A percentile compares a stretch with the other conserved stretches of the same genome.
These are phyloP conservation scores for Lignosus rhinocerotis DNA, from an alignment of 1,284 basidiomycete genomes.

Conservation along the genomic window DNA sequence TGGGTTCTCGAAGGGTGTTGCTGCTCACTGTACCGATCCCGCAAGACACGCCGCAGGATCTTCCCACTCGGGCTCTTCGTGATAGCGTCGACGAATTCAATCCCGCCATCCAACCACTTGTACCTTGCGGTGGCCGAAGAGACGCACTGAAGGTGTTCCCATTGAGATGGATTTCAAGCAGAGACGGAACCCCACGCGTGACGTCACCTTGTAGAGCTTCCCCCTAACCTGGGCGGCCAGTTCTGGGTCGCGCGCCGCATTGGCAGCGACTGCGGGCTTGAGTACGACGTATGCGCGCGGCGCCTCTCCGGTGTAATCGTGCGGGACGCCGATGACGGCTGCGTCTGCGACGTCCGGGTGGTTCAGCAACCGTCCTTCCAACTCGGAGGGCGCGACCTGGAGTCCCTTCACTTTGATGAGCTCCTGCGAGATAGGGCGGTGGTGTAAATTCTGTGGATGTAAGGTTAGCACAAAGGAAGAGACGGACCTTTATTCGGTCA, in stretches of 20 bases:
- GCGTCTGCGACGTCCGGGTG: conserved; percentile 68
- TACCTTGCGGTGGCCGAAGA: conserved; percentile 14
- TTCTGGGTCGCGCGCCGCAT: background rate
- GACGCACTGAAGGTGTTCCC: conserved; percentile 24
- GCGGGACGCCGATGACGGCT: conserved; percentile 54
- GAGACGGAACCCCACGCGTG: no score
- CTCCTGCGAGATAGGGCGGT: conserved; percentile 19
- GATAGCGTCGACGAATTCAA: conserved; percentile 22
- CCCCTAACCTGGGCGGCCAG: conserved; percentile 8
- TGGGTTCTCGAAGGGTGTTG: background rate
- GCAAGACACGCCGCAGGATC: conserved; percentile 21
- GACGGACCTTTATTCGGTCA: conserved; percentile 64
- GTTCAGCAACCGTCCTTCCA: conserved; percentile 58
- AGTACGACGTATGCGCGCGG: conserved; percentile 44
- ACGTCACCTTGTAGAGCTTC: conserved; percentile 7
- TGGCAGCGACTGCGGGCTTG: conserved; percentile 15
- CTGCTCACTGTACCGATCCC: background rate
- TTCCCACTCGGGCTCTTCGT: conserved; percentile 26
- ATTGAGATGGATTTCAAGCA: no score
- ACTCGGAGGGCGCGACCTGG: conserved; percentile 42
- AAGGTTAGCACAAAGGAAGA: background rate
- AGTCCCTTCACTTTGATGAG: conserved; percentile 36
- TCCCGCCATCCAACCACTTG: conserved; percentile 22
- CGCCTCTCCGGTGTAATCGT: conserved; percentile 48
- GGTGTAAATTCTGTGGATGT: background rate